These are phyloP conservation scores for Bacidia rubella DNA, from an alignment of 495 filamentous ascomycete genomes.

Conservation along the genomic window DNA sequence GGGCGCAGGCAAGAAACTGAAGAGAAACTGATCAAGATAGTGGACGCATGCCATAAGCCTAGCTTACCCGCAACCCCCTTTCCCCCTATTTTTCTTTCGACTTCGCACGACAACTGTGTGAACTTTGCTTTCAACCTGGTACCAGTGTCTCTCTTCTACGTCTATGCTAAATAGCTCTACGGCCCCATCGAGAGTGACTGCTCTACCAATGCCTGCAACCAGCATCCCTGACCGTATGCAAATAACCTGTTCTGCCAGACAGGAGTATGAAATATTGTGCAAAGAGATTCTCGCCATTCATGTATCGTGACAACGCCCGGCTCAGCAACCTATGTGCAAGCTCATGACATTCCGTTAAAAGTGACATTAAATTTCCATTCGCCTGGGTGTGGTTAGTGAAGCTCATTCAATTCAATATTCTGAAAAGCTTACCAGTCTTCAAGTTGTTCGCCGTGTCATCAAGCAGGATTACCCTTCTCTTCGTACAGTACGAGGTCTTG, in stretches of 20 bases:
- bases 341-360: conserved; percentile 4
- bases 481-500: conserved; percentile 92
- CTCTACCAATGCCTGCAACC: too few relatives aligned
- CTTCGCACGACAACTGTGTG: too few relatives aligned
- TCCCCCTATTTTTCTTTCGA: too few relatives aligned
- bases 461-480: conserved; percentile 75
- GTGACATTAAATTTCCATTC: conserved; percentile 27
- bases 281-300: neutral
- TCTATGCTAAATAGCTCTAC: neutral
- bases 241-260: too few relatives aligned
- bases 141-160: neutral
- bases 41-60: too few relatives aligned
- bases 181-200: too few relatives aligned
- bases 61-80: too few relatives aligned
- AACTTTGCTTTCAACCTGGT: too few relatives aligned
- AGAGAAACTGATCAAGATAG: too few relatives aligned
- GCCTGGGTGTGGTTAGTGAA: conserved; percentile 16
- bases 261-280: too few relatives aligned
- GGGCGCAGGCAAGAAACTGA: neutral
- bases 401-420: neutral
- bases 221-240: too few relatives aligned
- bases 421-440: conserved; percentile 54
- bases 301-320: neutral
- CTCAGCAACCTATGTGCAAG: neutral
- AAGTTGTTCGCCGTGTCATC: conserved; percentile 86